Percentiles rank a stretch among this genome's conserved stretches.
Evolutionary conservation across 1,284 basidiomycete genomes (phyloP).

Genomic region (Schizophyllum commune): DNA sequence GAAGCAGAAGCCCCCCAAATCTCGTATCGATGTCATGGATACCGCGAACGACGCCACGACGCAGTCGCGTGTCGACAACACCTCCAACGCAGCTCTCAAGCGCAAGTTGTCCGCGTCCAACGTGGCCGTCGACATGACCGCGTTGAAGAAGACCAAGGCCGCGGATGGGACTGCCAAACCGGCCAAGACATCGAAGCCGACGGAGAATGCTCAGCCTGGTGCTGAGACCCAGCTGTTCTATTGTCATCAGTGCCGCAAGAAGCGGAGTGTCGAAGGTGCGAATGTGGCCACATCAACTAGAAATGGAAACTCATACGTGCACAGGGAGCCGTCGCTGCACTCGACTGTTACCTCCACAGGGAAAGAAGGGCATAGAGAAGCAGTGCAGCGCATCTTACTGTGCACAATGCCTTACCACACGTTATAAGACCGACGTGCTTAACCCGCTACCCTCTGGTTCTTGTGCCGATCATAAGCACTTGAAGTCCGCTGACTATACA

Average conservation of each 20-base stretch:
- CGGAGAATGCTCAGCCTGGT: background rate
- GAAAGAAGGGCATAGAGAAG: conserved; percentile 22
- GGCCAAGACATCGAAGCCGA: background rate
- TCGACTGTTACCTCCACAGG: conserved; percentile 6
- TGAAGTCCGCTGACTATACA: conserved; percentile 32
- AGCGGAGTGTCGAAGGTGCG: conserved; percentile 43
- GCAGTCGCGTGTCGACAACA: background rate
- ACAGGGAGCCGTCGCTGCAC: conserved; percentile 14
- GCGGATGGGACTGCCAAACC: background rate
- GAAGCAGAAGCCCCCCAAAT: background rate
- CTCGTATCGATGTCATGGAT: background rate
- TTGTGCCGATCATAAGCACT: conserved; percentile 25
- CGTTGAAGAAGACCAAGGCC: background rate
- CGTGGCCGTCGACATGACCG: background rate
- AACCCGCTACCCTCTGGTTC: conserved; percentile 19
- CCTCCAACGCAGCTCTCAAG: background rate
- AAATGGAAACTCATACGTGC: conserved; percentile 42
- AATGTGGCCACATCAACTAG: conserved; percentile 1
- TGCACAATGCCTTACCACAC: conserved; percentile 54
- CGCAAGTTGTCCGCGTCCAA: background rate
- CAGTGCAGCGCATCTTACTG: conserved; percentile 57
- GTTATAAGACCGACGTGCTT: conserved; percentile 50
- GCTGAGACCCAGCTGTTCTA: conserved; percentile 23
- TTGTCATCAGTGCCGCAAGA: conserved; percentile 67
- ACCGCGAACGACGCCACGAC: background rate